phyloP scores from a whole-genome alignment of 2,329 filamentous ascomycete species.

The Colletotrichum sp. region DNA sequence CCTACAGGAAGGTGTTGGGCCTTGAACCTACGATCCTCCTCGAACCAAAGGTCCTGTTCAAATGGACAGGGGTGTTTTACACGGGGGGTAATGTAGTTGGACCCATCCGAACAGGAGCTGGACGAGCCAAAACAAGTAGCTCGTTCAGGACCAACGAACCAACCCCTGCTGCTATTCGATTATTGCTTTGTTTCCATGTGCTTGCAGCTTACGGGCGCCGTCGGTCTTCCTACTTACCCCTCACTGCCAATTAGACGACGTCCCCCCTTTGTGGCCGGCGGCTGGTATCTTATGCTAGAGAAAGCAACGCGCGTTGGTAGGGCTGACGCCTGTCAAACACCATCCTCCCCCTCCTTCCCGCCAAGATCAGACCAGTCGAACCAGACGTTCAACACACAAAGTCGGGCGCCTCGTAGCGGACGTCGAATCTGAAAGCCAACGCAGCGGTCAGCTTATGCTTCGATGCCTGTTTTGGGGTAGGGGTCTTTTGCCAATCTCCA shows the following conservation, averaged over 20 bases:
- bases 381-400: not conserved
- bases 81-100: not conserved
- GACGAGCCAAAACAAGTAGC: not conserved
- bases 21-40: not conserved
- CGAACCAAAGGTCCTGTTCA: not conserved
- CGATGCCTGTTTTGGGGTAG: not conserved
- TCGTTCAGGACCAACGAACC: not conserved
- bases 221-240: not conserved
- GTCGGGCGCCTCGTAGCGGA: not conserved
- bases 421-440: not conserved
- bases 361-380: not conserved
- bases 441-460: not conserved
- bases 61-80: not conserved
- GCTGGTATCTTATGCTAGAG: not conserved
- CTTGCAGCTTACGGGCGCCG: not conserved
- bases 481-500: not conserved
- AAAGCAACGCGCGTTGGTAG: not conserved
- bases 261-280: not conserved
- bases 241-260: not conserved
- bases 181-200: not conserved
- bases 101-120: not conserved
- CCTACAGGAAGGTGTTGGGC: not conserved
- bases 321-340: not conserved
- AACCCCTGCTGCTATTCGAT: not conserved
- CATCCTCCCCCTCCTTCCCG: not conserved